Base-by-base conservation (phyloP, 805 yeast species). In the Torulaspora maleeae region DNA sequence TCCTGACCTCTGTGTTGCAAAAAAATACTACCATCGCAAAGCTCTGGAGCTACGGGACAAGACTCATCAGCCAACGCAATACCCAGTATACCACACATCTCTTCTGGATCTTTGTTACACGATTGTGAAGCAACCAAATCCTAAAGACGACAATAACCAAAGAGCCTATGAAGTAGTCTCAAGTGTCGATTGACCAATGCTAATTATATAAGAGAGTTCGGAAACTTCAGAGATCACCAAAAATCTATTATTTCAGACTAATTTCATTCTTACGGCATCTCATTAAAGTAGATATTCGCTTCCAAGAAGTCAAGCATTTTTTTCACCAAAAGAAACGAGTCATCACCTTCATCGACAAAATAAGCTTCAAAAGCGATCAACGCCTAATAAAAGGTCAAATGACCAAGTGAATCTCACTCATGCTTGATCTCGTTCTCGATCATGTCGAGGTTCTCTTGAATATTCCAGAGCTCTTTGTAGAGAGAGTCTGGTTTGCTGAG, bases 1-100 rank as follows among this genome's bases (percentile, higher is more conserved):
- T 93, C 99, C 71, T 93, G 99, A 37, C 99, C 99, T 63, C 99
- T 79, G 64, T 93, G 99, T 65, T 93, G 99, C 50, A 93, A 73
- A 66, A 84, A 91, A 71, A 89, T 79, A 51, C 91, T 83, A 5
- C 96, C 96, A 64, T 93, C 99, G 45, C 88, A 82, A 36, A 93
- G 74, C 61, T 90, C 98, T 4, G 95, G 81, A 10, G 96, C 95
- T 39, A 86, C 96, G 47, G 78, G 76, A 39, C 74, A 75, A 19
- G 73, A 66, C 54, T 80, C 85, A 66, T 88, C 85, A 10, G 95
- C 86, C 46, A 87, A 74, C 35, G 88, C 84, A 43, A 91, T 76
- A 47, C 96, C 99, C 57, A 91, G 71, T 51, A 93, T 83, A 58
- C 99, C 99, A 80, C 99, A 93, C 99, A 91, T 93, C 37, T 37